These are phyloP conservation scores for Globisporangium alternatum DNA, from an alignment of 352 stramenopile species.

Conservation along the genomic window DNA sequence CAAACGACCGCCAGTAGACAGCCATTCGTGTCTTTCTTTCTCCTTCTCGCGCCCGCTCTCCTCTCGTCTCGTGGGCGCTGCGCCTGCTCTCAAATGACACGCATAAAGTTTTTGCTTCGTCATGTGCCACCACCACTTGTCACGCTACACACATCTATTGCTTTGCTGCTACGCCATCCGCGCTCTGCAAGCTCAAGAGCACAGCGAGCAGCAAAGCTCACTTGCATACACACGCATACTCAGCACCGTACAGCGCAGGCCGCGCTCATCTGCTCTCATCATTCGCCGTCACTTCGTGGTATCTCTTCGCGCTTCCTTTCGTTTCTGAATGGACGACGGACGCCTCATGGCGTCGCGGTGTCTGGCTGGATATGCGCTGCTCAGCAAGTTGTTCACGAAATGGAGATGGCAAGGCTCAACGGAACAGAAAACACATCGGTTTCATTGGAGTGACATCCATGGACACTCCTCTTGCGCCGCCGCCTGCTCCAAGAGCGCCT, in stretches of 20 bases:
- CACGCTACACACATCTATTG: neutral
- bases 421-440: too few species aligned
- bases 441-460: neutral
- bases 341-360: too few species aligned
- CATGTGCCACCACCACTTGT: slow-evolving; percentile 6
- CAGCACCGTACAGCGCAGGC: too few species aligned
- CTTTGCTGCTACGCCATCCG: neutral
- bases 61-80: neutral
- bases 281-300: too few species aligned
- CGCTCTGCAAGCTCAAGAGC: neutral
- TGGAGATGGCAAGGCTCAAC: too few species aligned
- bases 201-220: too few species aligned
- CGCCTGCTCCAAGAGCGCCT: slow-evolving; percentile 29
- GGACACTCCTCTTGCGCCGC: neutral
- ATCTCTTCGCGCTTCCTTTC: too few species aligned
- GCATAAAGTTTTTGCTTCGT: slow-evolving; percentile 16
- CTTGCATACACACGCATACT: too few species aligned
- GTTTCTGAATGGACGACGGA: too few species aligned
- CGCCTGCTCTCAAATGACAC: slow-evolving; percentile 16
- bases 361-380: too few species aligned
- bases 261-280: too few species aligned
- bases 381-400: too few species aligned
- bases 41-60: neutral
- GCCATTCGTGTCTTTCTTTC: neutral
- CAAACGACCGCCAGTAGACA: neutral